Base-by-base conservation (phyloP, 768 basidiomycete genomes). In the Neoboletus subvelutipes region DNA sequence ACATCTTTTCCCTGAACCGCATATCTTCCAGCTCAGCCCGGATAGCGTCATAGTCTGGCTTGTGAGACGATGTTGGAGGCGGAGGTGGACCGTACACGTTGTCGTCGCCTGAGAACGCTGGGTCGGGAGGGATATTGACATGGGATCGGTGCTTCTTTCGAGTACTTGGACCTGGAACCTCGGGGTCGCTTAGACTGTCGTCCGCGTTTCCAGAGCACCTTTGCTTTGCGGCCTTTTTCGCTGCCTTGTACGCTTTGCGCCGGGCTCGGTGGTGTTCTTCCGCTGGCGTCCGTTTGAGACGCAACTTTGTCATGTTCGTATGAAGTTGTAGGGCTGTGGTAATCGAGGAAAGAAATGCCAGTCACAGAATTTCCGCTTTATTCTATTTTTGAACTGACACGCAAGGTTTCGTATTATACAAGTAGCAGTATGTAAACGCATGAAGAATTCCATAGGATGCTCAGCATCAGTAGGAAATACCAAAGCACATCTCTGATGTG, bases 1-100 rank as follows among this genome's bases (percentile, higher is more conserved):
- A 83, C 76, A 93, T 78, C 74, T 85, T 92, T 62, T 88, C 86
- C 42, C 81, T 76, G 68, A 92, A 94, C 29, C 73, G 74, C 55
- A 76, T 70, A 49, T 91, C 87, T 58, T 92, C 90, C 31, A 83
- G 59, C 56, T 85, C 80, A 0, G 80, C 80, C 26, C 70, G 72
- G 10, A 84, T 74, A 36, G 75, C 64, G 22, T 84, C 84, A 59
- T 78, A 76, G 67, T 81, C 80, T 33, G 62, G 69, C 52, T 76
- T 75, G 61, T 67, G 64, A 8, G 70, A 53, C 5, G 65, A 63
- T 13, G 59, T 40, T 1, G 70, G 63, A 10, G 62, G 59, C 1
- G 67, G 62, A 12, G 72, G 64, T 3, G 67, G 69, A 9, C 67
- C 66, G 5, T 72, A 70, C 31, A 10, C 11, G 15, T 52, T 50